Evolutionary conservation across 2,329 filamentous ascomycete genomes (phyloP).

Genomic region (Rugonectria rugulosa): DNA sequence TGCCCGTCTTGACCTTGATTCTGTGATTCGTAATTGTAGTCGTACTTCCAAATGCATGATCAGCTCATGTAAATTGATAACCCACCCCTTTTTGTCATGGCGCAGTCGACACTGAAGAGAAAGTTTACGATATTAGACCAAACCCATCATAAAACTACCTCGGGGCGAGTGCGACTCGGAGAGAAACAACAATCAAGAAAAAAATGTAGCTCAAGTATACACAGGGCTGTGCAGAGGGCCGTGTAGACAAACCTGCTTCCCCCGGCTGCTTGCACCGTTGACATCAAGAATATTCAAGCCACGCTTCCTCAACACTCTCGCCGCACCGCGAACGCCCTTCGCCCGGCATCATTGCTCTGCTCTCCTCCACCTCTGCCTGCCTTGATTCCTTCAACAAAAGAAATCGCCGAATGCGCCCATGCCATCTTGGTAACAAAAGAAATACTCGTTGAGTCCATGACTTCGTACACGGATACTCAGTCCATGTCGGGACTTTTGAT

Average conservation of each 20-base stretch:
- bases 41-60: no score
- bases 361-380: neutral
- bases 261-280: slow-evolving; percentile 9
- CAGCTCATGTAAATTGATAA: no score
- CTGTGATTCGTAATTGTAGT: no score
- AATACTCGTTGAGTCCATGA: slow-evolving; percentile 30
- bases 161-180: slow-evolving; percentile 23
- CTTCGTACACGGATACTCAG: slow-evolving; percentile 19
- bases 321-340: neutral
- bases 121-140: slow-evolving; percentile 22
- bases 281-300: slow-evolving; percentile 19
- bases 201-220: slow-evolving; percentile 37
- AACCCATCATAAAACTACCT: slow-evolving; percentile 33
- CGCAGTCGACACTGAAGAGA: no score
- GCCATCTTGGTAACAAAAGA: slow-evolving; percentile 17
- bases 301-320: neutral
- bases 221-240: slow-evolving; percentile 33
- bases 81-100: no score
- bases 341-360: neutral
- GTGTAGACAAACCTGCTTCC: slow-evolving; percentile 29
- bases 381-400: slow-evolving; percentile 8
- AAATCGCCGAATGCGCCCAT: slow-evolving; percentile 20
- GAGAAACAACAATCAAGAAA: slow-evolving; percentile 31
- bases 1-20: neutral
- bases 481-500: slow-evolving; percentile 3